Evolutionary conservation across 164 flowering plant genomes (phyloP).

Genomic region (Amborella trichopoda): DNA sequence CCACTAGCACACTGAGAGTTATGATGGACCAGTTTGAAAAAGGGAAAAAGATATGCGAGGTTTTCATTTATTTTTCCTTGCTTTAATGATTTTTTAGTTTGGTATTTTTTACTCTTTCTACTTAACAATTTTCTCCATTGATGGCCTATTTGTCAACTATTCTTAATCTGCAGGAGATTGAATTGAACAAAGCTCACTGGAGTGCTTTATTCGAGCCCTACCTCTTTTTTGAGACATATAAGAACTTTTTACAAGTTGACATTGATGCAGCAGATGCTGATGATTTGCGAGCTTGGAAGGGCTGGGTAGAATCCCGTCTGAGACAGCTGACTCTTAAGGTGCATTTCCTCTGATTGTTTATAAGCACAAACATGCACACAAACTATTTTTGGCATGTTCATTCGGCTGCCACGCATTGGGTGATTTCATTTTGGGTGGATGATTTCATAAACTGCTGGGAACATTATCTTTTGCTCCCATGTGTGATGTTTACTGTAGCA

Average conservation of each 20-base stretch:
- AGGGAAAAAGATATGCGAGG: conserved; percentile 84
- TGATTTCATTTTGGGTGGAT: too few relatives aligned
- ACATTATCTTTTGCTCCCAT: too few relatives aligned
- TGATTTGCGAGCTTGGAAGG: conserved; percentile 87
- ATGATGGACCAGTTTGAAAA: conserved; percentile 85
- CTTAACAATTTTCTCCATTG: background rate
- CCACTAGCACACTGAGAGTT: conserved; percentile 78
- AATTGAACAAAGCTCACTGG: conserved; percentile 70
- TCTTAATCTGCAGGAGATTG: conserved; percentile 54
- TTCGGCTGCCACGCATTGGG: too few relatives aligned
- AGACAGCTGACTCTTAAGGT: conserved; percentile 89
- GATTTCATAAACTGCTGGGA: too few relatives aligned
- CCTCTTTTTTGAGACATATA: conserved; percentile 74
- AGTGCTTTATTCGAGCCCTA: conserved; percentile 75
- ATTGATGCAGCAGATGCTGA: conserved; percentile 76
- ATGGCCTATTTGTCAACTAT: background rate
- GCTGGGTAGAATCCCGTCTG: conserved; percentile 97
- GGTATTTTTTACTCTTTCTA: background rate
- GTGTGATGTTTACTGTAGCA: too few relatives aligned
- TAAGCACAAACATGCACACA: too few relatives aligned
- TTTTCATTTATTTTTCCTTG: conserved; percentile 8
- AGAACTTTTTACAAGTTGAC: conserved; percentile 90
- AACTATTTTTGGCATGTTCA: too few relatives aligned
- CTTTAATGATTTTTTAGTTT: background rate
- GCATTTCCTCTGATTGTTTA: conserved; percentile 5